phyloP scores from a whole-genome alignment of 768 basidiomycete species.

The Suillus sp. region DNA sequence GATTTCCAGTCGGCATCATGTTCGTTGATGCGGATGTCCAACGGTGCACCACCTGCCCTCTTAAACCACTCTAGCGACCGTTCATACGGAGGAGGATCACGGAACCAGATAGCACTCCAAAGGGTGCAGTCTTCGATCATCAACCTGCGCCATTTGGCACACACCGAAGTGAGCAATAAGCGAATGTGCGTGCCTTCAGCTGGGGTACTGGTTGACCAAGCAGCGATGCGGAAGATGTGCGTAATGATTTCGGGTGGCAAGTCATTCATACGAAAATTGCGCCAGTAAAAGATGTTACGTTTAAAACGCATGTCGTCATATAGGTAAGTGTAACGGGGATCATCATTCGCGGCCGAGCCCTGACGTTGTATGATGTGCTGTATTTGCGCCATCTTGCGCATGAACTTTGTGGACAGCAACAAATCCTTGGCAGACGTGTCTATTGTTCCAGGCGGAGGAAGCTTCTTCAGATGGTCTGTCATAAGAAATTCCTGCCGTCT shows the following conservation, averaged over 20 bases:
- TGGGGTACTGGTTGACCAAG: slow-evolving; percentile 50
- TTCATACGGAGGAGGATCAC: slow-evolving; percentile 49
- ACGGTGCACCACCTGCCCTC: slow-evolving; percentile 52
- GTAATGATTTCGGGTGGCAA: slow-evolving; percentile 67
- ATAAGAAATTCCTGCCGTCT: slow-evolving; percentile 5
- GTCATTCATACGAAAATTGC: slow-evolving; percentile 57
- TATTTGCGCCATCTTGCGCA: neutral
- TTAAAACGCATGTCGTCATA: slow-evolving; percentile 18
- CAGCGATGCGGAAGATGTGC: slow-evolving; percentile 62
- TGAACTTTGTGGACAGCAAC: neutral
- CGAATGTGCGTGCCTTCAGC: slow-evolving; percentile 41
- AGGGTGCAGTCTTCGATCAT: slow-evolving; percentile 51
- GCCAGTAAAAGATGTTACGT: slow-evolving; percentile 35
- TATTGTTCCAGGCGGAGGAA: slow-evolving; percentile 2
- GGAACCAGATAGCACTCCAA: slow-evolving; percentile 71
- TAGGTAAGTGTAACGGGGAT: slow-evolving; percentile 4
- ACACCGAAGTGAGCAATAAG: slow-evolving; percentile 59
- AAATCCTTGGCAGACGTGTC: slow-evolving; percentile 6
- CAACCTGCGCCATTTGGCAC: slow-evolving; percentile 53
- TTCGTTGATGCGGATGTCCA: slow-evolving; percentile 68
- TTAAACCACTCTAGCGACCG: slow-evolving; percentile 59
- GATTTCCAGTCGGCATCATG: slow-evolving; percentile 24
- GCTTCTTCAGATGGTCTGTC: slow-evolving; percentile 4
- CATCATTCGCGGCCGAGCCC: neutral
- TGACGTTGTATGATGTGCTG: neutral